Evolutionary conservation across 257 asterid genomes (phyloP), one percentile per base, ranked within the genome.

Genomic region (Przewalskia tangutica): DNA sequence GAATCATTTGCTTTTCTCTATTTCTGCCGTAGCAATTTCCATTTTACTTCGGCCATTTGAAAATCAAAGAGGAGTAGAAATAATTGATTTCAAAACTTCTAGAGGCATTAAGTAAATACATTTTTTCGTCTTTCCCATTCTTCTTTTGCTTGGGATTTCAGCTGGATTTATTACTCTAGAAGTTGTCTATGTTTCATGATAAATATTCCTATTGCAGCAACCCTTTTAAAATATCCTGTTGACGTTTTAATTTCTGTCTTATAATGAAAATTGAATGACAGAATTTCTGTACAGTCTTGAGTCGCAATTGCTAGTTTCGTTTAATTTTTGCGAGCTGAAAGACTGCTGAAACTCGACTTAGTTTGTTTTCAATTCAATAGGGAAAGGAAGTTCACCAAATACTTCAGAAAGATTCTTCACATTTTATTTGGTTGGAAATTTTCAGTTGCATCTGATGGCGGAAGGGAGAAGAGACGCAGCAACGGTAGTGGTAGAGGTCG

Each of bases 381-480:
- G 7, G 9, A 20, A 51, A 20, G 77, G 11, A 80, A 80, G 11
- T 12, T 80, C 62, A n/a, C 2, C 48, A 38, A 48, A 13, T 23
- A 18, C 23, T 62, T n/a, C n/a, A 5, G 3, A 60, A 64, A 46
- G 83, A 32, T 42, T 53, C 59, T 71, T 32, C 23, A 50, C 6
- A 54, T 27, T 70, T 51, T 38, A 38, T 50, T 46, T 65, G 50
- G 48, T 18, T 53, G 51, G 65, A 54, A 58, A 80, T 77, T 14
- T 8, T 60, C 75, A 63, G 83, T 46, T 83, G 54, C 90, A 34
- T 90, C 96, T 6, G 89, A 85, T 86, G 81, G 89, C 13, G 86
- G 89, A 34, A 86, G 91, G 60, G 86, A 85, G 82, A 86, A 70
- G 87, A 89, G 89, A 85, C 92, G 89, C 58, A 82, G 85, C 78